Evolutionary conservation across 2,329 filamentous ascomycete species (phyloP), one percentile per base, ranked within the genome.

Genomic region (Xylaria sp.): DNA sequence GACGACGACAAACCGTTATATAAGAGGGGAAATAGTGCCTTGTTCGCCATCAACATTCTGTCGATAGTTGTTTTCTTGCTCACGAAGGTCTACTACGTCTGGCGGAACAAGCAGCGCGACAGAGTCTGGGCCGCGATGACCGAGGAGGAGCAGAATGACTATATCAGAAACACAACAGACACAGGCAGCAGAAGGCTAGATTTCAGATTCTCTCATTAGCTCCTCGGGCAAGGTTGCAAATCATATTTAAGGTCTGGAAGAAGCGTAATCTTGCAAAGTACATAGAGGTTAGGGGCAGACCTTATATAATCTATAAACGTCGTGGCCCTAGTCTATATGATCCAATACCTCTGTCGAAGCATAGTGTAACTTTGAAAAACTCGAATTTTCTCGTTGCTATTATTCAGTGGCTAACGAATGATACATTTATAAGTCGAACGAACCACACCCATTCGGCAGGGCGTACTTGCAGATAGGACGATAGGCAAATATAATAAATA

Each of bases 1-100:
- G 80, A 85, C 1, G 79, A 85, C 41, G 87, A 90, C 70, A 82
- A 83, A 62, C 87, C 86, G 0, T 76, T 83, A 5, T 89, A 90
- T 66, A 78, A 80, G 1, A 79, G 81, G 0, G 88, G 88, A 0
- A 89, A 90, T 67, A 83, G 80, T 32, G 80, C 83, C 0, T 75
- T 89, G 0, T 81, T 90, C 56, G 83, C 75, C 0, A 82, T 89
- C 60, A 82, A 82, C 32, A 72, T 82, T 0, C 78, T 84, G 25
- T 84, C 85, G 30, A 83, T 90, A 12, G 74, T 80, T 0, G 67
- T 87, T 0, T 87, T 87, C 69, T 63, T 86, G 5, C 75, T 79
- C 0, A 81, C 85, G 1, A 88, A 88, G 74, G 60, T 81, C 0
- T 89, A 86, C 71, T 89, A 89, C 70, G 74, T 85, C 2, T 77